Conservation (phyloP, 768 basidiomycete species). For the Scleroderma bovista region DNA sequence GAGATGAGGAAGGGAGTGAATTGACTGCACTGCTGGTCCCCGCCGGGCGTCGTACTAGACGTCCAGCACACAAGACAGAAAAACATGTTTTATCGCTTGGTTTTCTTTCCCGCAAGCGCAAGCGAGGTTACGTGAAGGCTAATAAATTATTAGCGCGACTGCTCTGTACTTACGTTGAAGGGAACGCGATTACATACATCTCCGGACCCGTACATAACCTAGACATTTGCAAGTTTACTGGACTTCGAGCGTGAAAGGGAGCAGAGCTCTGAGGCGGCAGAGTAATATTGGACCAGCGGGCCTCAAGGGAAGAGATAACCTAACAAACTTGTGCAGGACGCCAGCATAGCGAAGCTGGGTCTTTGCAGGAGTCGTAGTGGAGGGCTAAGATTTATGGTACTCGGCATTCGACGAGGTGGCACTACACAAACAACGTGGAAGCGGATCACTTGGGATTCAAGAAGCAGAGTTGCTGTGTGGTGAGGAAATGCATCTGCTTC, state of each 20-base stretch:
- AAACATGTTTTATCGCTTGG: constrained; percentile 10
- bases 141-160: not conserved
- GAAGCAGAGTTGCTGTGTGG: not conserved
- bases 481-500: not conserved
- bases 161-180: not conserved
- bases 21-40: constrained; percentile 6
- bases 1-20: constrained; percentile 12
- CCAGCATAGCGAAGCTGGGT: not conserved
- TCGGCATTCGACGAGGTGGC: not conserved
- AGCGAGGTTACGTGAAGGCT: constrained; percentile 29
- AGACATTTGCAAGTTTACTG: too few relatives aligned
- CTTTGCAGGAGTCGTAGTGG: too few relatives aligned
- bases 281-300: too few relatives aligned
- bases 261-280: too few relatives aligned
- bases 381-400: too few relatives aligned
- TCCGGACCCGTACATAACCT: not conserved
- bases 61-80: constrained; percentile 22
- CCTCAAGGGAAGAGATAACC: too few relatives aligned
- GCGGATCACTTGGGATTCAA: too few relatives aligned
- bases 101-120: constrained; percentile 28
- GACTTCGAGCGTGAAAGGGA: too few relatives aligned
- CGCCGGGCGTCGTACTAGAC: constrained; percentile 23
- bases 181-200: not conserved
- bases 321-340: too few relatives aligned
- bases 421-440: not conserved